A percentile compares a stretch with the other conserved stretches of the same genome.
phyloP scores from a whole-genome alignment of 495 filamentous ascomycete species.

The Xylaria curta region DNA sequence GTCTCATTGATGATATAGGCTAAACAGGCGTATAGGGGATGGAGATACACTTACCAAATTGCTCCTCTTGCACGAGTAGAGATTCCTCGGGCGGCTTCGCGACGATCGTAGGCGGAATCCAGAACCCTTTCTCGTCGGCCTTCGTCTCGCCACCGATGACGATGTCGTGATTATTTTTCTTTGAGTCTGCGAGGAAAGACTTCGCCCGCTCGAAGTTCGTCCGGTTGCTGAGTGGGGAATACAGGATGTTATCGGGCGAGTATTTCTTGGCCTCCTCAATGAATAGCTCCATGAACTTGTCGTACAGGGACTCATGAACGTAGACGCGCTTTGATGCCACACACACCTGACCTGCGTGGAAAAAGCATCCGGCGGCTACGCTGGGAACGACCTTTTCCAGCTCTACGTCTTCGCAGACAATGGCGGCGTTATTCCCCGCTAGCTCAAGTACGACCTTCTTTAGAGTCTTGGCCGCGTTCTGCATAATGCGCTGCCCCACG shows the following conservation, averaged over 20 bases:
- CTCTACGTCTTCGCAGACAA: constrained; percentile 70
- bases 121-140: constrained; percentile 49
- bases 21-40: no score
- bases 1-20: neutral
- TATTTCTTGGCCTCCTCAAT: constrained; percentile 61
- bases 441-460: constrained; percentile 61
- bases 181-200: constrained; percentile 51
- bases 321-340: constrained; percentile 68
- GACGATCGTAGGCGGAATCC: constrained; percentile 58
- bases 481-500: constrained; percentile 70
- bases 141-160: constrained; percentile 45
- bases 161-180: constrained; percentile 52
- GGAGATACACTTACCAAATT: constrained; percentile 48
- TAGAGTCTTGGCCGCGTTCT: constrained; percentile 63
- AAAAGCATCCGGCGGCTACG: constrained; percentile 59
- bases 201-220: constrained; percentile 64
- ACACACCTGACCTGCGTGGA: constrained; percentile 66
- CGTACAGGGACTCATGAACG: constrained; percentile 71
- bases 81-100: constrained; percentile 53
- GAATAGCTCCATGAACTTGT: constrained; percentile 62
- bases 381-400: constrained; percentile 62
- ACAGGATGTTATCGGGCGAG: constrained; percentile 50
- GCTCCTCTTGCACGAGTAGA: constrained; percentile 54
- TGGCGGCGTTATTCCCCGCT: constrained; percentile 73
- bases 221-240: constrained; percentile 66